Evolutionary conservation across 768 basidiomycete genomes (phyloP), one percentile per base, ranked within the genome.

Genomic region (Strobilomyces dryophilus): DNA sequence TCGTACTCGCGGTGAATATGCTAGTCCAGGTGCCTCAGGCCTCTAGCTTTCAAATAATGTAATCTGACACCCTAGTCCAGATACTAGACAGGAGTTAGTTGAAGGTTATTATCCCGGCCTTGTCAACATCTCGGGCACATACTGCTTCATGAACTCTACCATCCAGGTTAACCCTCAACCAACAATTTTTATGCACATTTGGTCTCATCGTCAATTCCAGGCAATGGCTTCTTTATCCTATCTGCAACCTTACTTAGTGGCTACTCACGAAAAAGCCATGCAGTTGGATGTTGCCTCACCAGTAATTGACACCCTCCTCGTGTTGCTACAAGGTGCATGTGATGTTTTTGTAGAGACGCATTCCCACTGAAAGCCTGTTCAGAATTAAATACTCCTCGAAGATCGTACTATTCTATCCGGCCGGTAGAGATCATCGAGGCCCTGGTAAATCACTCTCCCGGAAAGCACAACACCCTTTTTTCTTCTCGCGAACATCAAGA

Each of bases 131-230:
- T 95, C 93, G 9, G 95, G 95, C 11, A 95, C 93, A 47, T 90
- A 95, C 59, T 98, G 95, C 66, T 98, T 97, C 75, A 90, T 98
- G 85, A 95, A 98, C 67, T 94, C 95, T 12, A 93, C 93, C 3
- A 74, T 98, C 10, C 95, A 98, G 81, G 91, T 81, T 62, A 66
- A 66, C 64, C 59, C 47, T 29, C 15, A 15, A 27, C 45, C 47
- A 45, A 45, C 11, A 0, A 18, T 47, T 0, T 27, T 35, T 27
- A 26, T 41, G 17, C 53, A 49, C 47, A 29, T 44, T 43, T 47
- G 62, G 47, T 54, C 59, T 68, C 36, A 61, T 49, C 31, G n/a
- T 46, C 27, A 7, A 20, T 32, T 32, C 20, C 59, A 95, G 92
- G 92, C 95, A 36, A 74, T 98, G 67, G 89, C 95, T 9, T 97